Conservation (phyloP, 257 asterid species). For the Ilex asprella region DNA sequence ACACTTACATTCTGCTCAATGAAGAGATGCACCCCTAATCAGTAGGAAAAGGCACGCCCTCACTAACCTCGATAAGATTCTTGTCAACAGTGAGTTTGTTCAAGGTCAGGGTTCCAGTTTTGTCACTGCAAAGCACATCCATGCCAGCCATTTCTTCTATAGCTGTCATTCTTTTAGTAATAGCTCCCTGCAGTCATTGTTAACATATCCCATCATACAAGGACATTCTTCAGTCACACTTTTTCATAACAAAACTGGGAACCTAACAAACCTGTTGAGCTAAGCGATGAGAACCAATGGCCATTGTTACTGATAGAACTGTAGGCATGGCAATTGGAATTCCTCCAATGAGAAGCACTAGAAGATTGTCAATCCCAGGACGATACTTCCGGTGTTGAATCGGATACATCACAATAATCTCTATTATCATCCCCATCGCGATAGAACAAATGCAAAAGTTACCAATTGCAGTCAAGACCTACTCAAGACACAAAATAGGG, state of each 20-base stretch:
- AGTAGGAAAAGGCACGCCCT: background rate
- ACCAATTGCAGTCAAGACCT: constrained; percentile 4
- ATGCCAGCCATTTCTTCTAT: constrained; percentile 4
- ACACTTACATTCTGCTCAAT: background rate
- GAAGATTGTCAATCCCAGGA: constrained; percentile 4
- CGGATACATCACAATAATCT: constrained; percentile 4
- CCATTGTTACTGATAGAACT: constrained; percentile 2
- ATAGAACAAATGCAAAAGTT: constrained; percentile 1
- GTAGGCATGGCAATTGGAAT: constrained; percentile 5
- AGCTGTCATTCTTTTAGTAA: constrained; percentile 1
- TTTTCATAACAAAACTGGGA: background rate
- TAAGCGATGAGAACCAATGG: constrained; percentile 5
- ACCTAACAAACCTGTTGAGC: constrained; percentile 2
- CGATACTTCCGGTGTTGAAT: background rate
- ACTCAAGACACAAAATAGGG: background rate
- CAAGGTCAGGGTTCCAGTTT: constrained; percentile 1
- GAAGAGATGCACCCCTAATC: background rate
- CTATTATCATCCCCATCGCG: constrained; percentile 1
- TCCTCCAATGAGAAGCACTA: constrained; percentile 5
- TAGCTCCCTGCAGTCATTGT: background rate
- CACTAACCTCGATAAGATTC: background rate
- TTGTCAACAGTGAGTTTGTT: constrained; percentile 5
- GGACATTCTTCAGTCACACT: background rate
- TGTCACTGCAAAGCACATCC: constrained; percentile 4
- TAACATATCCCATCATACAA: background rate